Percentiles rank a stretch among this genome's conserved stretches.
Conservation (phyloP, 2,329 filamentous ascomycete genomes). For the Capronia epimyces region DNA sequence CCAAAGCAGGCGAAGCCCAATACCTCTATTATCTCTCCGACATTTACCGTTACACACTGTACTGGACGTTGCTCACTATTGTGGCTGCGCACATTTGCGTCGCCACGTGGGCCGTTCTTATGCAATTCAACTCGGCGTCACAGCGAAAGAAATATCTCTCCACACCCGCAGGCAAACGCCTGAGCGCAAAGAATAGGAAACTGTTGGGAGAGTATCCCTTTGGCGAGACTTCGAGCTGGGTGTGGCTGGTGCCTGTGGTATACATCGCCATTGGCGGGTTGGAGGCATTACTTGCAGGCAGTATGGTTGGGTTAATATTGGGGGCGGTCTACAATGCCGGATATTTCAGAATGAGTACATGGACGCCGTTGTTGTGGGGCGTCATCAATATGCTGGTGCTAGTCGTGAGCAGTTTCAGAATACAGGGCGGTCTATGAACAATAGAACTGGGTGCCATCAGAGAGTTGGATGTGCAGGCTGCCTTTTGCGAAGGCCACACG, state of each 20-base stretch:
- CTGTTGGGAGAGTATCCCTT: slow-evolving; percentile 26
- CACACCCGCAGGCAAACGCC: slow-evolving; percentile 11
- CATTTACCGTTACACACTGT: slow-evolving; percentile 80
- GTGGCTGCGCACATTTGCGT: slow-evolving; percentile 68
- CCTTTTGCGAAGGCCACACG: background rate
- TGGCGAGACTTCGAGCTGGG: slow-evolving; percentile 29
- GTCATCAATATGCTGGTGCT: slow-evolving; percentile 76
- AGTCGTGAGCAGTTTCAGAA: slow-evolving; percentile 84
- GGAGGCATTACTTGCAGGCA: slow-evolving; percentile 74
- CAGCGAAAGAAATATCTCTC: slow-evolving; percentile 20
- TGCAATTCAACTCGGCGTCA: slow-evolving; percentile 47
- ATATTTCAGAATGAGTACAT: slow-evolving; percentile 86
- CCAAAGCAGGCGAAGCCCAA: slow-evolving; percentile 50
- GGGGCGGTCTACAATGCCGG: slow-evolving; percentile 76
- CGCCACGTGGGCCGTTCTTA: slow-evolving; percentile 63
- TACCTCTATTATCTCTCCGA: slow-evolving; percentile 70
- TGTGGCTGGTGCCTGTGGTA: slow-evolving; percentile 67
- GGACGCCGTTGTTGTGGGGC: slow-evolving; percentile 87
- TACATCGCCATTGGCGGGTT: slow-evolving; percentile 67
- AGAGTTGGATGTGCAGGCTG: background rate
- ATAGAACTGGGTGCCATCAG: background rate
- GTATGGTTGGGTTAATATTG: slow-evolving; percentile 70
- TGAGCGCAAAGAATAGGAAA: slow-evolving; percentile 26
- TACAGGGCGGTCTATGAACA: slow-evolving; percentile 77
- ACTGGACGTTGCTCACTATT: slow-evolving; percentile 80